These are phyloP conservation scores for Homolaphlyctis polyrhiza DNA, from an alignment of 371 early-diverging fungal species.

Conservation along the genomic window DNA sequence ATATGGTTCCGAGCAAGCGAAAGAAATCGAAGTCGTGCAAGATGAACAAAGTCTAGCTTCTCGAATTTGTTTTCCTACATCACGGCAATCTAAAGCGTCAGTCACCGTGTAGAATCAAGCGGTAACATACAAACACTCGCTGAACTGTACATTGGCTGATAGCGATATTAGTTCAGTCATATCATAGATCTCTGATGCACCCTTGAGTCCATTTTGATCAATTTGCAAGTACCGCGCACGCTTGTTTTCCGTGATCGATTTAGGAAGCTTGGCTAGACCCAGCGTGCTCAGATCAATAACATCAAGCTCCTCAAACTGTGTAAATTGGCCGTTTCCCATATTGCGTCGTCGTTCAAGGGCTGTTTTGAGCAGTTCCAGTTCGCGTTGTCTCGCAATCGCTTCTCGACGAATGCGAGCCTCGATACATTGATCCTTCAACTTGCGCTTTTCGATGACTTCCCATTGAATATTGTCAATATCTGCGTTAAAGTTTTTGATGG, in stretches of 20 bases:
- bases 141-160: conserved; percentile 6
- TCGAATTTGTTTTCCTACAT: conserved; percentile 21
- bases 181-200: neutral
- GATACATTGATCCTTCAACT: neutral
- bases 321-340: neutral
- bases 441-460: conserved; percentile 6
- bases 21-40: conserved; percentile 17
- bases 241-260: conserved; percentile 1
- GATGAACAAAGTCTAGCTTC: conserved; percentile 12
- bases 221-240: conserved; percentile 7
- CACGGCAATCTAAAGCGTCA: neutral
- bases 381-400: neutral
- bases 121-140: too few relatives aligned
- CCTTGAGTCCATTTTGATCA: conserved; percentile 2
- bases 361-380: neutral
- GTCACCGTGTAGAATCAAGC: too few relatives aligned
- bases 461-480: conserved; percentile 3
- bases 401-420: neutral
- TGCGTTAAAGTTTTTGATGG: neutral
- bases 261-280: conserved; percentile 2
- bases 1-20: conserved; percentile 16
- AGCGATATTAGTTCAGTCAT: conserved; percentile 8
- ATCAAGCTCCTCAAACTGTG: conserved; percentile 10
- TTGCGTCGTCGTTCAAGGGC: conserved; percentile 8
- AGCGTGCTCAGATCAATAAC: conserved; percentile 8